Evolutionary conservation across 148 eudicot genomes (phyloP).

Genomic region (Nyssa sinensis): DNA sequence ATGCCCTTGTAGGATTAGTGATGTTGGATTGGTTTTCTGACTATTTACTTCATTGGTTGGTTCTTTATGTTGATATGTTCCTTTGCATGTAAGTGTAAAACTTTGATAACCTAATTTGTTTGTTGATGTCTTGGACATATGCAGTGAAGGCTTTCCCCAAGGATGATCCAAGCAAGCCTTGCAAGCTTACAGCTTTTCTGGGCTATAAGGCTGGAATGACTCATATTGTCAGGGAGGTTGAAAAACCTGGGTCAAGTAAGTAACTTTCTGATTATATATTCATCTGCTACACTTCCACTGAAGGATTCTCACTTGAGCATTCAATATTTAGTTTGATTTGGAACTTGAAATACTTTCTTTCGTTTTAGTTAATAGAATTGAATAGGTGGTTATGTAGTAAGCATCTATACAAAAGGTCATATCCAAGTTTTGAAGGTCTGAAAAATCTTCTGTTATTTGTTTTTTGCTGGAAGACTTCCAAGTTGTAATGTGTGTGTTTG

Average conservation of each 20-base stretch:
- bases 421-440: neutral
- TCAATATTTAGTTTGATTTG: no score
- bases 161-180: conserved; percentile 56
- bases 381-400: neutral
- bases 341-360: neutral
- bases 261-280: neutral
- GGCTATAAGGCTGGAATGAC: conserved; percentile 83
- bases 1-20: neutral
- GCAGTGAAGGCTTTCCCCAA: conserved; percentile 75
- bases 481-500: no score
- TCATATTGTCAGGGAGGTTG: conserved; percentile 68
- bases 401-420: neutral
- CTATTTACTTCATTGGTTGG: neutral
- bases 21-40: neutral
- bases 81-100: neutral
- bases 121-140: conserved; percentile 8
- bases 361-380: neutral
- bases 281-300: neutral
- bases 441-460: no score
- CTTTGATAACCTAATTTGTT: neutral
- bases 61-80: neutral
- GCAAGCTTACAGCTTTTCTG: conserved; percentile 61
- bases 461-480: no score
- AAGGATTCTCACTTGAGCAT: neutral
- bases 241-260: conserved; percentile 73